A percentile compares a stretch with the other conserved stretches of the same genome.
Conservation (phyloP, 2,329 filamentous ascomycete genomes). For the Phaeosphaeriaceae sp. region DNA sequence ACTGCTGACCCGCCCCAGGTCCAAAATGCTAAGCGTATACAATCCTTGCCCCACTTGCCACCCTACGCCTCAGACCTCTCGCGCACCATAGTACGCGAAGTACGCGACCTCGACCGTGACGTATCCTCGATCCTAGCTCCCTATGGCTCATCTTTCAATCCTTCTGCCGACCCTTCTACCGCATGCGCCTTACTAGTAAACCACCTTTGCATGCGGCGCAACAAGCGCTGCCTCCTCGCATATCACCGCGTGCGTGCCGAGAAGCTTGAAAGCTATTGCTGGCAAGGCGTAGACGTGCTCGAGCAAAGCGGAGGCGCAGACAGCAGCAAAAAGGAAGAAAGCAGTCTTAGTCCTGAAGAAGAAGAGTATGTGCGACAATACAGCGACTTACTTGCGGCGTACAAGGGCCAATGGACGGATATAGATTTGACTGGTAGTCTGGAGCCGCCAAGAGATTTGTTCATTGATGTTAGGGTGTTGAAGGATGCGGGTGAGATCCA, state of each 20-base stretch:
- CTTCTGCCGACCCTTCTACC: conserved; percentile 78
- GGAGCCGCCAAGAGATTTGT: conserved; percentile 92
- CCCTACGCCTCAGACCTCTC: conserved; percentile 93
- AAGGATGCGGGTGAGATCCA: conserved; percentile 99
- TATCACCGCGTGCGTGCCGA: conserved; percentile 91
- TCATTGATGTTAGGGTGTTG: conserved; percentile 94
- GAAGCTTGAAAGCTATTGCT: conserved; percentile 91
- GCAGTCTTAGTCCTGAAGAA: conserved; percentile 90
- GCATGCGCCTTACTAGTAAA: conserved; percentile 91
- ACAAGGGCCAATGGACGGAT: conserved; percentile 98
- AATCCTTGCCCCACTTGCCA: conserved; percentile 83
- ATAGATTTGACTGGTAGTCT: conserved; percentile 93
- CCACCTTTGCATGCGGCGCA: conserved; percentile 91
- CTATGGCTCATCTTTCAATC: conserved; percentile 85
- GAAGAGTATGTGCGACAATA: conserved; percentile 96
- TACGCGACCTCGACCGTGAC: conserved; percentile 90
- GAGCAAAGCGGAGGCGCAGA: conserved; percentile 58
- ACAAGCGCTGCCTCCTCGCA: conserved; percentile 92
- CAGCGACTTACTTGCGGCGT: conserved; percentile 88
- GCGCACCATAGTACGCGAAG: conserved; percentile 85
- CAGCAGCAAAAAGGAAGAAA: conserved; percentile 64
- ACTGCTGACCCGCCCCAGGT: conserved; percentile 70
- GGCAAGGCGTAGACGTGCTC: conserved; percentile 84
- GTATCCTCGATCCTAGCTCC: conserved; percentile 79
- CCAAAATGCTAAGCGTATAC: conserved; percentile 93